Evolutionary conservation across 768 basidiomycete genomes (phyloP), one percentile per base, ranked within the genome.

Genomic region (Russula sp.): DNA sequence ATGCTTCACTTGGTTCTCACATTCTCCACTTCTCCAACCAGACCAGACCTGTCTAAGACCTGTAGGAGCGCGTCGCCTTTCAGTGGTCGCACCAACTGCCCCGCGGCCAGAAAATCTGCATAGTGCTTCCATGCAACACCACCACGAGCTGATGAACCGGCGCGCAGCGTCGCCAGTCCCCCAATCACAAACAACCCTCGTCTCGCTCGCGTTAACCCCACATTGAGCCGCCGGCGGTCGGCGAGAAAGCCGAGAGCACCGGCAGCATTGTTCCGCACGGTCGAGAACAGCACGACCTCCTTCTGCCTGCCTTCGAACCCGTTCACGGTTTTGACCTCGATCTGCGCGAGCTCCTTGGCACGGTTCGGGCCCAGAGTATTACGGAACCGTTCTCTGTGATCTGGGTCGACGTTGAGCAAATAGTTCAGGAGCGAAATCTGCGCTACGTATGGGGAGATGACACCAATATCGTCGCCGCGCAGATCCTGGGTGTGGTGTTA

Each of bases 221-320:
- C 94, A 73, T 97, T 97, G 59, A 96, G 77, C 68, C 94, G 74
- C 65, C 94, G 78, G 69, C 86, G 79, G 75, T 97, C 94, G 22
- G 88, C 91, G 27, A 97, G 78, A 75, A 97, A 97, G 0, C 94
- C 94, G 69, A 97, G 91, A 61, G 84, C 78, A 10, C 92, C 91
- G 1, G 74, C 75, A 2, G 77, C 69, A 70, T 97, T 97, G 72
- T 89, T 90, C 57, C 94, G 81, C 54, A 94, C 93, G 3, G 93
- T 94, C 47, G 90, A 92, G 73, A 97, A 94, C 48, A 97, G 80
- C 66, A 97, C 90, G 47, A 96, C 84, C 35, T 92, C 88, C 76
- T 96, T 96, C 77, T 97, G 92, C 50, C 92, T 82, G 13, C 94
- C 94, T 73, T 97, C 92, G 72, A 95, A 97, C 20, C 94, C 94